Conservation (phyloP, 2,329 filamentous ascomycete species). For the Bipolaris cookei region DNA sequence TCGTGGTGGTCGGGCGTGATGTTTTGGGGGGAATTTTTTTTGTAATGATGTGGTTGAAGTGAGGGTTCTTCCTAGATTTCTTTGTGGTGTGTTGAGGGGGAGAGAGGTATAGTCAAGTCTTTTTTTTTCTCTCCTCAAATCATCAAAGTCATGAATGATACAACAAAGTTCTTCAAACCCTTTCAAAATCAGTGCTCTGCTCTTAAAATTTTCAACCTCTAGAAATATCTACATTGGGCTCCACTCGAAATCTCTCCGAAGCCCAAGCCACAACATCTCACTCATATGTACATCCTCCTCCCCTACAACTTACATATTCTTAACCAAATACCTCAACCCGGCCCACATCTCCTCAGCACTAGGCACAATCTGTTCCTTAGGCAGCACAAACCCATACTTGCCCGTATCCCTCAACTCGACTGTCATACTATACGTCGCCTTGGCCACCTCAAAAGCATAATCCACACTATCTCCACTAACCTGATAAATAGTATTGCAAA, state of each 20-base stretch:
- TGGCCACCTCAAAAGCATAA: slow-evolving; percentile 52
- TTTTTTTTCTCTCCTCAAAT: too few species aligned
- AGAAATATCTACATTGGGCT: not conserved
- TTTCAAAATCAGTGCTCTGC: too few species aligned
- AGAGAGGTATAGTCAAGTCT: too few species aligned
- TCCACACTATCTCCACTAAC: slow-evolving; percentile 57
- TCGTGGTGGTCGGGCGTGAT: too few species aligned
- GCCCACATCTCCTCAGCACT: slow-evolving; percentile 57
- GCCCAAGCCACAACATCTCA: not conserved
- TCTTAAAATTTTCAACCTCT: too few species aligned
- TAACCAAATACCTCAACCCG: slow-evolving; percentile 40
- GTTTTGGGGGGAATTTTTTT: too few species aligned
- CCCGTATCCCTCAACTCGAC: slow-evolving; percentile 60
- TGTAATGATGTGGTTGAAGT: too few species aligned
- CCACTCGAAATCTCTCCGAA: not conserved
- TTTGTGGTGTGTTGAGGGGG: too few species aligned
- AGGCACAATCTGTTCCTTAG: slow-evolving; percentile 57
- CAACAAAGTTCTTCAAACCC: too few species aligned
- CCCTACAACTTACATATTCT: slow-evolving; percentile 7
- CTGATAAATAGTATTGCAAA: slow-evolving; percentile 68
- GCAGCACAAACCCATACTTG: slow-evolving; percentile 57
- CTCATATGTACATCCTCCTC: not conserved
- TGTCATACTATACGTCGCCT: slow-evolving; percentile 55
- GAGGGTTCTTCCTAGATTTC: too few species aligned
- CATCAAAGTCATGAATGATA: too few species aligned